These are phyloP conservation scores for Kazachstania bromeliacearum DNA, from an alignment of 805 yeast species.

Conservation along the genomic window DNA sequence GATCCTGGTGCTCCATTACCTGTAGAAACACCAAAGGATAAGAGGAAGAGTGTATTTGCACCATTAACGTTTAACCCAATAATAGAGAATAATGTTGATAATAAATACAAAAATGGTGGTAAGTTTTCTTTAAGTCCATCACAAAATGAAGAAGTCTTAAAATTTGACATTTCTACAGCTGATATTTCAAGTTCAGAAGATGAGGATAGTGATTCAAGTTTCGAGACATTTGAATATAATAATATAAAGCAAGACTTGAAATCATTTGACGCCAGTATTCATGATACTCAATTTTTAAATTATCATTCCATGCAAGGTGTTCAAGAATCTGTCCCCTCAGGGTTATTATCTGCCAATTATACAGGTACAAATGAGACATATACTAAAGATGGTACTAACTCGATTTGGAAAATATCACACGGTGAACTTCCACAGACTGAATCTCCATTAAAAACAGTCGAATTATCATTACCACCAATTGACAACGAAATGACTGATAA, in stretches of 20 bases:
- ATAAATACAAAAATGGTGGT: conserved; percentile 84
- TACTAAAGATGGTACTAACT: conserved; percentile 15
- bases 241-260: conserved; percentile 12
- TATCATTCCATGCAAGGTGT: conserved; percentile 9
- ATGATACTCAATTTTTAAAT: conserved; percentile 12
- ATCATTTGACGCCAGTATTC: conserved; percentile 12
- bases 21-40: conserved; percentile 37
- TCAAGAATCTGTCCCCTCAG: conserved; percentile 13
- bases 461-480: conserved; percentile 6
- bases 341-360: conserved; percentile 5
- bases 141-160: conserved; percentile 25
- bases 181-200: conserved; percentile 27
- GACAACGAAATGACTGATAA: not conserved
- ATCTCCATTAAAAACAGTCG: conserved; percentile 14
- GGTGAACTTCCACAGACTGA: conserved; percentile 13
- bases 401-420: conserved; percentile 23
- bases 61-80: conserved; percentile 77
- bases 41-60: conserved; percentile 60
- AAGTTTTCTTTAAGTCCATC: conserved; percentile 48
- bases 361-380: conserved; percentile 7
- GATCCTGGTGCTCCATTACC: conserved; percentile 87
- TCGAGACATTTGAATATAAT: conserved; percentile 18
- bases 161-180: conserved; percentile 25
- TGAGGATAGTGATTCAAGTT: conserved; percentile 25
- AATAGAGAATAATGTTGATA: conserved; percentile 65